A percentile compares a stretch with the other conserved stretches of the same genome.
phyloP scores from a whole-genome alignment of 78 protist species.

The Dictyostelium capitatum region DNA sequence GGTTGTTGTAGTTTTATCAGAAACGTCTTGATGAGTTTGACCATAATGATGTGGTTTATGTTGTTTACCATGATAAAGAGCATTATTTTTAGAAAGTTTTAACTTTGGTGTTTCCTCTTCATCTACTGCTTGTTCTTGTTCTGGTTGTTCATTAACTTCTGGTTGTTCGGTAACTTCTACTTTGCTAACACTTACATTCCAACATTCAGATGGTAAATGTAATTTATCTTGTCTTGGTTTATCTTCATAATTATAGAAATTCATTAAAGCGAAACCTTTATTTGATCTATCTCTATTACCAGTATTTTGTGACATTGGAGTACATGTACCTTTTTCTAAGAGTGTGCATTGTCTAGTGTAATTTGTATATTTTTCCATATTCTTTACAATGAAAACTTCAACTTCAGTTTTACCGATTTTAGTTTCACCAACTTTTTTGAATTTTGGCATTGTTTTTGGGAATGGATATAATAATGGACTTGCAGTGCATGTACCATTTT shows the following conservation, averaged over 20 bases:
- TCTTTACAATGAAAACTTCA: background rate
- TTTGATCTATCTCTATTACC: background rate
- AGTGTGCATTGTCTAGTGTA: slow-evolving; percentile 8
- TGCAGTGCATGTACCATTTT: slow-evolving; percentile 1
- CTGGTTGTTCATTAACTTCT: too few species aligned
- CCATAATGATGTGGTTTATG: too few species aligned
- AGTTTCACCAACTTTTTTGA: slow-evolving; percentile 5
- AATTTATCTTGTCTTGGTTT: background rate
- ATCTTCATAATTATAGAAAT: slow-evolving; percentile 4
- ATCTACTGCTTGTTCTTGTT: too few species aligned
- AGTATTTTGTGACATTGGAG: background rate
- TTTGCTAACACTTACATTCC: background rate
- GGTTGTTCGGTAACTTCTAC: background rate
- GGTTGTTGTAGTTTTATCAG: too few species aligned
- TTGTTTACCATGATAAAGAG: too few species aligned
- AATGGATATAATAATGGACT: background rate
- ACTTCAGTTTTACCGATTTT: background rate
- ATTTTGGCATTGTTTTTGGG: background rate
- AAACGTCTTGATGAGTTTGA: too few species aligned
- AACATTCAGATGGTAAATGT: slow-evolving; percentile 3
- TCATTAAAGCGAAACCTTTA: background rate
- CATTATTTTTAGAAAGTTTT: too few species aligned
- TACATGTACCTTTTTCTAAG: background rate
- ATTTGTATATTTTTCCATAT: background rate
- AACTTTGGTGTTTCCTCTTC: too few species aligned